These are phyloP conservation scores for Paramecium pentaurelia DNA, from an alignment of 73 alveolate species.

Conservation along the genomic window DNA sequence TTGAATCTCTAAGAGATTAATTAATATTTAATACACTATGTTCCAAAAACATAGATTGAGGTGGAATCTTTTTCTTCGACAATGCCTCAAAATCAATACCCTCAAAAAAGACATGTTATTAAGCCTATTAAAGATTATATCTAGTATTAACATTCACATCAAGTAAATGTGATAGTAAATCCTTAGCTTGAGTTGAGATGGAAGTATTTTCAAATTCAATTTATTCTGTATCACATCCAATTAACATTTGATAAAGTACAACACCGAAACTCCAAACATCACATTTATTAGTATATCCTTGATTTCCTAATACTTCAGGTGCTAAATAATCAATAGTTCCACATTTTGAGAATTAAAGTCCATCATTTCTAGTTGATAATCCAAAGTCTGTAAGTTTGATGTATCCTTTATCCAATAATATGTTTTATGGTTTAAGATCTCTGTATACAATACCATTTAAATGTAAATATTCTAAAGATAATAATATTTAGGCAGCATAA, in stretches of 20 bases:
- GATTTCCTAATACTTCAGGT: slow-evolving; percentile 76
- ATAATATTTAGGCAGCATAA: slow-evolving; percentile 73
- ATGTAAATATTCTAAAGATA: slow-evolving; percentile 83
- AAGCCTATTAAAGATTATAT: neutral
- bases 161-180: neutral
- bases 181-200: neutral
- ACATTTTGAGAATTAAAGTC: slow-evolving; percentile 15
- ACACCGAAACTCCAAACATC: slow-evolving; percentile 90
- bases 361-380: slow-evolving; percentile 69
- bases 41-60: neutral
- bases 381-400: slow-evolving; percentile 91
- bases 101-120: neutral
- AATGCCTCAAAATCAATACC: neutral
- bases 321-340: slow-evolving; percentile 74
- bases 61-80: neutral
- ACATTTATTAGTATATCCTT: slow-evolving; percentile 72
- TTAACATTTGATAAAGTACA: slow-evolving; percentile 78
- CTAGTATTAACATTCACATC: neutral
- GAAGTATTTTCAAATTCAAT: neutral
- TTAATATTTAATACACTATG: neutral
- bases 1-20: neutral
- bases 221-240: neutral
- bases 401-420: slow-evolving; percentile 78
- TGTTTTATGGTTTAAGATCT: slow-evolving; percentile 92
- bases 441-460: slow-evolving; percentile 78